Percentiles rank a stretch among this genome's conserved stretches.
Evolutionary conservation across 768 basidiomycete species (phyloP).

Genomic region (Plicaturopsis crispa): DNA sequence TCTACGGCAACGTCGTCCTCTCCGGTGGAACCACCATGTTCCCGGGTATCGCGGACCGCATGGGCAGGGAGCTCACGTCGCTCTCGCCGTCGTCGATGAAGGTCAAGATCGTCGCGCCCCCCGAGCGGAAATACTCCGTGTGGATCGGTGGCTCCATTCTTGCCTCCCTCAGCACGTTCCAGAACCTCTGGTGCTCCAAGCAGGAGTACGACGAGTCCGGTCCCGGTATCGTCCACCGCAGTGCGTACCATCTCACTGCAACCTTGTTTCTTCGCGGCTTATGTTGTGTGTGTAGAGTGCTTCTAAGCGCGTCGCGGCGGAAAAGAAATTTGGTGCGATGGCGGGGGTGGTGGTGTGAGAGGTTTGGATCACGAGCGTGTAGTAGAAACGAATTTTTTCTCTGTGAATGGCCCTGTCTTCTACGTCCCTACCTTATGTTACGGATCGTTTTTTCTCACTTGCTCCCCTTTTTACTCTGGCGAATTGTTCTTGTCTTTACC

Average conservation of each 20-base stretch:
- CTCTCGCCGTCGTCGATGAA: slow-evolving; percentile 64
- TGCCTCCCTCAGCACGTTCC: slow-evolving; percentile 58
- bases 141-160: slow-evolving; percentile 46
- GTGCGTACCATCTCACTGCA: slow-evolving; percentile 8
- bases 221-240: slow-evolving; percentile 44
- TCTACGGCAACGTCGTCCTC: slow-evolving; percentile 50
- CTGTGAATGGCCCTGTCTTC: too few species aligned
- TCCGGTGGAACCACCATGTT: slow-evolving; percentile 54
- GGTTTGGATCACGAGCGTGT: too few species aligned
- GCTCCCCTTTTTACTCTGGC: too few species aligned
- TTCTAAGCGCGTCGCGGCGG: too few species aligned
- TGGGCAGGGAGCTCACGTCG: slow-evolving; percentile 67
- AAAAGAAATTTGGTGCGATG: too few species aligned
- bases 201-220: slow-evolving; percentile 56
- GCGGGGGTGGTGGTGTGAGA: too few species aligned
- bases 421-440: too few species aligned
- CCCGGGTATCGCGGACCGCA: slow-evolving; percentile 51
- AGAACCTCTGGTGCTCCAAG: slow-evolving; percentile 59
- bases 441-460: too few species aligned
- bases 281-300: slow-evolving; percentile 17
- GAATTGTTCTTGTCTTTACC: too few species aligned
- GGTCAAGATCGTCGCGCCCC: slow-evolving; percentile 60
- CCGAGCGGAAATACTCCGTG: slow-evolving; percentile 66
- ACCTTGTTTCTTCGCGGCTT: neutral
- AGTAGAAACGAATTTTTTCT: too few species aligned